Evolutionary conservation across 768 basidiomycete genomes (phyloP).

Genomic region (Gelatoporia subvermispora): DNA sequence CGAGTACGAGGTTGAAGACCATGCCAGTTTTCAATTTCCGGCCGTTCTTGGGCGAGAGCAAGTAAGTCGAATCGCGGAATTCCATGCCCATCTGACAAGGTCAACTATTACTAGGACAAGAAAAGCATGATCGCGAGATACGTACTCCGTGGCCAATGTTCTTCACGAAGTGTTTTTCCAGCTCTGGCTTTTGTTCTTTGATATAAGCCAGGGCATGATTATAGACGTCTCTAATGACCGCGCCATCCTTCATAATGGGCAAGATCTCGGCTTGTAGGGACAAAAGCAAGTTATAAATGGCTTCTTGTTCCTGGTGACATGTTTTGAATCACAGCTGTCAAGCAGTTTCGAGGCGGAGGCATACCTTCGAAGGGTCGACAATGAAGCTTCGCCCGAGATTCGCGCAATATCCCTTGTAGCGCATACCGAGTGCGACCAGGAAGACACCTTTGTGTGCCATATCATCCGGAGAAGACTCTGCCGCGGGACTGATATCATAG

Average conservation of each 20-base stretch:
- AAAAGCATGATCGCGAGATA: not conserved
- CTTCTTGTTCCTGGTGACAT: conserved; percentile 76
- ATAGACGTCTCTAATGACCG: conserved; percentile 75
- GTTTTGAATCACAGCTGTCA: conserved; percentile 1
- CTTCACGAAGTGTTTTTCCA: conserved; percentile 84
- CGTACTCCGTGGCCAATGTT: conserved; percentile 85
- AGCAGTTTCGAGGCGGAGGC: conserved; percentile 7
- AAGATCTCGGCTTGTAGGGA: conserved; percentile 75
- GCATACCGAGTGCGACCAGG: conserved; percentile 79
- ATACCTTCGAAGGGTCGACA: conserved; percentile 85
- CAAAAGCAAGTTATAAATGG: conserved; percentile 74
- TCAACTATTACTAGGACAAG: not conserved
- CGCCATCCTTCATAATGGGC: conserved; percentile 74
- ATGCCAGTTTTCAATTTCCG: conserved; percentile 71
- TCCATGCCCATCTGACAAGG: conserved; percentile 84
- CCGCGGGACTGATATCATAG: conserved; percentile 85
- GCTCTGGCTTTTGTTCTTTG: conserved; percentile 71
- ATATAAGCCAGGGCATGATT: conserved; percentile 66
- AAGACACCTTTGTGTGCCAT: conserved; percentile 89
- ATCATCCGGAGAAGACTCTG: conserved; percentile 77
- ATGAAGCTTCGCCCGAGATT: conserved; percentile 94
- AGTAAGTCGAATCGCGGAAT: conserved; percentile 84
- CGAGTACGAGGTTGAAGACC: conserved; percentile 81
- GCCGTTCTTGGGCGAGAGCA: conserved; percentile 76
- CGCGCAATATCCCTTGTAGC: conserved; percentile 90